Evolutionary conservation across 306 rosid genomes (phyloP).

Genomic region (Benincasa hispida): DNA sequence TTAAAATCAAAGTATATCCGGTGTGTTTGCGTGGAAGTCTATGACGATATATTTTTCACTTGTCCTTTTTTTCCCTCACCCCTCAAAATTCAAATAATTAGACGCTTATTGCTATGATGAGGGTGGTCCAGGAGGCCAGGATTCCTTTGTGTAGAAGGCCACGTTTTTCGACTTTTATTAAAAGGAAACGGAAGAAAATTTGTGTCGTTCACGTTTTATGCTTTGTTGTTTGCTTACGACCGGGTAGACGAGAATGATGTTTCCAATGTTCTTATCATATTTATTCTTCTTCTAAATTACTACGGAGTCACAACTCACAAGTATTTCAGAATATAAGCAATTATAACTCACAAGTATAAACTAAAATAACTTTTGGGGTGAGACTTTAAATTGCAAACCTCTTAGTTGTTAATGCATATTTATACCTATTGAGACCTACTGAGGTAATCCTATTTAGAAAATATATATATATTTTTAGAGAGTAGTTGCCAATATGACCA

Average conservation of each 20-base stretch:
- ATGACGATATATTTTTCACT: too few species aligned
- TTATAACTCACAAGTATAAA: too few species aligned
- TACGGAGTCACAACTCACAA: neutral
- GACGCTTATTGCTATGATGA: neutral
- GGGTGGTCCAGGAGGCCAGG: neutral
- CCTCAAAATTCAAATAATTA: neutral
- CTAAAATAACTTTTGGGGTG: neutral
- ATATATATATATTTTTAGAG: too few species aligned
- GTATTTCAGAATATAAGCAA: neutral
- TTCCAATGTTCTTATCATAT: neutral
- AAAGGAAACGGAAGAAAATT: neutral
- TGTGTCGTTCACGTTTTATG: neutral
- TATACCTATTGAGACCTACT: too few species aligned
- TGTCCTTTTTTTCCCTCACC: neutral
- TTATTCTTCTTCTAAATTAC: neutral
- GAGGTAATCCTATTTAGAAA: too few species aligned
- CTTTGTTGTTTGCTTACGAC: neutral
- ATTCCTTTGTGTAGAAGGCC: neutral
- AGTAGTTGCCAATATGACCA: too few species aligned
- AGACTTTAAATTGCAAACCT: too few species aligned
- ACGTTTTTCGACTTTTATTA: neutral
- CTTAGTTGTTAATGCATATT: too few species aligned
- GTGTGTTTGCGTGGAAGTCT: neutral
- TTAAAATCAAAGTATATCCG: neutral
- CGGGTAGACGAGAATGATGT: neutral